Conservation (phyloP, 2,329 filamentous ascomycete species). For the Aureobasidium uvarum region DNA sequence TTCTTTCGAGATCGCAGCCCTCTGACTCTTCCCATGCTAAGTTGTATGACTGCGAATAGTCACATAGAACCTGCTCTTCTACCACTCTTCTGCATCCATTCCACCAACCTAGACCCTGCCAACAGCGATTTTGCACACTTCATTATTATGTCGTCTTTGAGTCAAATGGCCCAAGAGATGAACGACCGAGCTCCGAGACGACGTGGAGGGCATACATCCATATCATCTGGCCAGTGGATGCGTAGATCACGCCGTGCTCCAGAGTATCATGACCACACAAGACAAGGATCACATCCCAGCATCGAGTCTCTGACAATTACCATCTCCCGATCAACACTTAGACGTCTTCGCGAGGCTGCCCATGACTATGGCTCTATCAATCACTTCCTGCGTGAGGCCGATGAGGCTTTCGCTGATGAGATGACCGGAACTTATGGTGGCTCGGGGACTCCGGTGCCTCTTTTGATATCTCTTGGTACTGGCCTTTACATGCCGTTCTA, state of each 20-base stretch:
- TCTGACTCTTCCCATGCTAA: neutral
- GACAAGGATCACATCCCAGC: neutral
- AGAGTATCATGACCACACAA: neutral
- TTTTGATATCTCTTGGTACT: neutral
- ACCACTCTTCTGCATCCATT: neutral
- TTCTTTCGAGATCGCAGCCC: neutral
- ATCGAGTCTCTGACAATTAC: neutral
- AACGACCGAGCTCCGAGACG: neutral
- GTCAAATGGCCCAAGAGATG: neutral
- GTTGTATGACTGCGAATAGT: too few species aligned
- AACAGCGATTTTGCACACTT: too few species aligned
- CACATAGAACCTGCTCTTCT: too few species aligned
- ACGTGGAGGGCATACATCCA: neutral
- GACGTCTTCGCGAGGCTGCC: neutral
- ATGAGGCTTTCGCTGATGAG: neutral
- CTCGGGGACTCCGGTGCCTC: neutral
- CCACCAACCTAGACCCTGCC: neutral
- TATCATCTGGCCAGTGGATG: neutral
- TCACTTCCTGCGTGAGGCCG: neutral
- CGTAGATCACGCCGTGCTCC: neutral
- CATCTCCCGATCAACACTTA: neutral
- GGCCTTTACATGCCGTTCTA: neutral
- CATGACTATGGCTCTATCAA: neutral
- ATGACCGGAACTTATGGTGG: neutral
- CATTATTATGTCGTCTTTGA: too few species aligned